Evolutionary conservation across 768 basidiomycete genomes (phyloP).

Genomic region (Stropharia rugosoannulata): DNA sequence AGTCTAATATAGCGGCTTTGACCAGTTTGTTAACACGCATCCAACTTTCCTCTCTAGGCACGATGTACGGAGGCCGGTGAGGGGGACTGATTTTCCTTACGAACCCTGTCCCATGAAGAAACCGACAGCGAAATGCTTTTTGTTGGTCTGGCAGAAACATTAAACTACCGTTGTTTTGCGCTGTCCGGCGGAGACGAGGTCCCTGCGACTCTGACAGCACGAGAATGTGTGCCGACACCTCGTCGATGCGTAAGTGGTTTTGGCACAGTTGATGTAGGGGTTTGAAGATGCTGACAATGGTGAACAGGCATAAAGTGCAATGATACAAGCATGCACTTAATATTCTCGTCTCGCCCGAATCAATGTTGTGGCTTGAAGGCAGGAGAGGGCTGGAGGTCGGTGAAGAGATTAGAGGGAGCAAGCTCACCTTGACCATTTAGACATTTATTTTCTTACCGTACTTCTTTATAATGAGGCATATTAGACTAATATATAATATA

Average conservation of each 20-base stretch:
- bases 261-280: not conserved
- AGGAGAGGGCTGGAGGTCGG: conserved; percentile 70
- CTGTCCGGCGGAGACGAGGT: too few relatives aligned
- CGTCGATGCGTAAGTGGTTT: not conserved
- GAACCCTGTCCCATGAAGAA: too few relatives aligned
- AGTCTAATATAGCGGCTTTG: too few relatives aligned
- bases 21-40: too few relatives aligned
- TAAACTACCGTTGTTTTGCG: too few relatives aligned
- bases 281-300: not conserved
- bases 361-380: conserved; percentile 85
- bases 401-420: conserved; percentile 47
- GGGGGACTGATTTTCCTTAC: too few relatives aligned
- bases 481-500: too few relatives aligned
- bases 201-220: too few relatives aligned
- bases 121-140: too few relatives aligned
- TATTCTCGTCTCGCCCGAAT: conserved; percentile 43
- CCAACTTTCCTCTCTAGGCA: too few relatives aligned
- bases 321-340: not conserved
- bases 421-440: not conserved
- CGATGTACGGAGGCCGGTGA: too few relatives aligned
- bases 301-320: not conserved
- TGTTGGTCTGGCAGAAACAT: too few relatives aligned
- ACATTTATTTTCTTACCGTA: conserved; percentile 2
- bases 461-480: not conserved
- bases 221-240: not conserved